These are phyloP conservation scores for Atkinsonella texensis DNA, from an alignment of 2,329 filamentous ascomycete species.

Conservation along the genomic window DNA sequence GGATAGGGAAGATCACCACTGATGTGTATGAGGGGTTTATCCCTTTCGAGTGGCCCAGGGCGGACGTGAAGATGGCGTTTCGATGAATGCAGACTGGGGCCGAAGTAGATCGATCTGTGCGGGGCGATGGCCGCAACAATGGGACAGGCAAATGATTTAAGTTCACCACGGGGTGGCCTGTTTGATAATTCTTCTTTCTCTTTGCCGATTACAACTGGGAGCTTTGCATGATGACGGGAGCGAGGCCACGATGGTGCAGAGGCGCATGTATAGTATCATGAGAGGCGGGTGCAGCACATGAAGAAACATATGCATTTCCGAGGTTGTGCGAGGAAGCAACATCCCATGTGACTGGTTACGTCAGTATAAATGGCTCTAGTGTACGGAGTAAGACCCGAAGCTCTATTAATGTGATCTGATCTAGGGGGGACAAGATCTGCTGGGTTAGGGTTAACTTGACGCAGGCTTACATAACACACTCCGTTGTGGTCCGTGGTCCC, in stretches of 20 bases:
- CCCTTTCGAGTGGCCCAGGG: conserved; percentile 53
- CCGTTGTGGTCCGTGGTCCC: too few relatives aligned
- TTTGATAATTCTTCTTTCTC: not conserved
- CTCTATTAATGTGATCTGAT: too few relatives aligned
- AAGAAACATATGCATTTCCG: not conserved
- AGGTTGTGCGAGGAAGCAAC: too few relatives aligned
- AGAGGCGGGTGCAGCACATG: not conserved
- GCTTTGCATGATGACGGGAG: conserved; percentile 1
- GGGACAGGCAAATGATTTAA: too few relatives aligned
- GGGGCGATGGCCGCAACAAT: not conserved
- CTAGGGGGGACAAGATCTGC: too few relatives aligned
- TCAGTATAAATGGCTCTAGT: too few relatives aligned
- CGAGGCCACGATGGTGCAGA: conserved; percentile 1
- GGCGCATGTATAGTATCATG: conserved; percentile 5
- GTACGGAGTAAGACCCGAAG: too few relatives aligned
- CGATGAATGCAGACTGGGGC: conserved; percentile 11
- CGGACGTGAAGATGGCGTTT: conserved; percentile 50
- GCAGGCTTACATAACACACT: not conserved
- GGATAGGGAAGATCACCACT: conserved; percentile 47
- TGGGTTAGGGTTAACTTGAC: not conserved
- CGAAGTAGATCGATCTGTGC: not conserved
- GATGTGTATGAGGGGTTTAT: conserved; percentile 54
- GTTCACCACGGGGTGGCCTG: not conserved
- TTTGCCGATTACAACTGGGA: not conserved
- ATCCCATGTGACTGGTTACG: too few relatives aligned